Base-by-base conservation (phyloP, 2,329 filamentous ascomycete species). In the Aspergillus fumigatus region DNA sequence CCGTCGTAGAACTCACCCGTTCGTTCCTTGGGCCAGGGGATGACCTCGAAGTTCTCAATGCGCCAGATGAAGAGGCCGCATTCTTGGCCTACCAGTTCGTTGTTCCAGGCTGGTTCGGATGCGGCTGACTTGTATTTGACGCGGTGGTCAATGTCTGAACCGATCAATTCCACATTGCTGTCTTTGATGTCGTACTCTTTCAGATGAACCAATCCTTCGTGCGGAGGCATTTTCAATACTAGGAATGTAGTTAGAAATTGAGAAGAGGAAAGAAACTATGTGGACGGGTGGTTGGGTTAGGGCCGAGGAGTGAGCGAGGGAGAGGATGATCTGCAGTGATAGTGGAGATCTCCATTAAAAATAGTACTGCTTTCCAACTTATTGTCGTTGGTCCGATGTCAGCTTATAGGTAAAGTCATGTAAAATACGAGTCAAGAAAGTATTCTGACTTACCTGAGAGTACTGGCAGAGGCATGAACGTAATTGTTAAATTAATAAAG, bases 151-250 rank as follows among this genome's bases (percentile, higher is more conserved):
- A 88, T 80, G 59, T 83, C 79, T 53, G 79, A 80, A 56, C 84
- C 83, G 56, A 88, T 83, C 54, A 88, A 78, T 71, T 86, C 84
- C 55, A 88, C 83, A 65, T 88, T 88, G 75, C 82, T 86, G 68
- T 88, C 84, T 64, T 85, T 82, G 75, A 88, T 82, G 68, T 88
- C 83, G 67, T 88, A 87, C 67, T 87, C 80, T 65, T 84, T 83
- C 26, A 73, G 77, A 65, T 88, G 85, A 8, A 87, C 81, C 43
- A 88, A 76, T 47, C 84, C 85, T 66, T 84, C 73, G 65, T 84
- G 77, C 4, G 85, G 85, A 49, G 84, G 73, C 85, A 88, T 88
- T 26, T 64, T 75, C 55, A 32, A 7, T 9, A 29, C 17, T 43
- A 49, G 25, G 3, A 14, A 38, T 38, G 32, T 17, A 38, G 32